These are phyloP conservation scores for Penicillium fimorum DNA, from an alignment of 495 filamentous ascomycete species.

Conservation along the genomic window DNA sequence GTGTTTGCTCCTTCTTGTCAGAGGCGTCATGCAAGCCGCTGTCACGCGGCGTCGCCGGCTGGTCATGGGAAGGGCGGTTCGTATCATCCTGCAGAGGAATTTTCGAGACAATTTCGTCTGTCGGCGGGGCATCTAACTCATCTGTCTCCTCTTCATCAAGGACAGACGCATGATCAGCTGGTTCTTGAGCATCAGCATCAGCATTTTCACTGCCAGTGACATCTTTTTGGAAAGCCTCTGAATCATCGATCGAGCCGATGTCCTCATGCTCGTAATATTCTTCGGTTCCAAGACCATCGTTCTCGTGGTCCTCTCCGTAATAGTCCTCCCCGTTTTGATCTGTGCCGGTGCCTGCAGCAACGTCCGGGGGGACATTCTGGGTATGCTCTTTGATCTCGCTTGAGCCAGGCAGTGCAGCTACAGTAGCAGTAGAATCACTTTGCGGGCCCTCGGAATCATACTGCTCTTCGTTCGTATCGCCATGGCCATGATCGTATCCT, in stretches of 20 bases:
- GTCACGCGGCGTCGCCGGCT: conserved; percentile 20
- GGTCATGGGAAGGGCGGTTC: conserved; percentile 17
- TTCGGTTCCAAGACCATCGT: conserved; percentile 10
- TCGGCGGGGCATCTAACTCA: conserved; percentile 19
- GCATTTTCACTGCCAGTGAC: conserved; percentile 19
- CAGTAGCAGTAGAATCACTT: conserved; percentile 35
- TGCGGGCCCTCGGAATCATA: conserved; percentile 32
- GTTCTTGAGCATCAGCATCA: conserved; percentile 3
- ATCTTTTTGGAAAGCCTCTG: conserved; percentile 18
- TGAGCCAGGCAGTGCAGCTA: conserved; percentile 20
- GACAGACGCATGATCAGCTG: conserved; percentile 7
- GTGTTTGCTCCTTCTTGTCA: conserved; percentile 16
- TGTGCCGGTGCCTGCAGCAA: not conserved
- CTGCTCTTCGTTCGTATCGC: conserved; percentile 17
- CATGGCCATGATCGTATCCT: conserved; percentile 5
- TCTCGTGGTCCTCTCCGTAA: conserved; percentile 12
- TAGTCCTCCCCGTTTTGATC: conserved; percentile 12
- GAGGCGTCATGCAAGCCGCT: conserved; percentile 11
- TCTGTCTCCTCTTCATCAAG: conserved; percentile 17
- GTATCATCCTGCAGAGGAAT: conserved; percentile 19
- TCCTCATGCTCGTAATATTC: conserved; percentile 16
- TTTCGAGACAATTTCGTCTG: conserved; percentile 22
- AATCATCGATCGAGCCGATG: conserved; percentile 5
- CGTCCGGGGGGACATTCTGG: conserved; percentile 17
- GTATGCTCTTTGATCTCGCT: conserved; percentile 18